Conservation (phyloP, 75 land plant species). For the Azolla pinnata region DNA sequence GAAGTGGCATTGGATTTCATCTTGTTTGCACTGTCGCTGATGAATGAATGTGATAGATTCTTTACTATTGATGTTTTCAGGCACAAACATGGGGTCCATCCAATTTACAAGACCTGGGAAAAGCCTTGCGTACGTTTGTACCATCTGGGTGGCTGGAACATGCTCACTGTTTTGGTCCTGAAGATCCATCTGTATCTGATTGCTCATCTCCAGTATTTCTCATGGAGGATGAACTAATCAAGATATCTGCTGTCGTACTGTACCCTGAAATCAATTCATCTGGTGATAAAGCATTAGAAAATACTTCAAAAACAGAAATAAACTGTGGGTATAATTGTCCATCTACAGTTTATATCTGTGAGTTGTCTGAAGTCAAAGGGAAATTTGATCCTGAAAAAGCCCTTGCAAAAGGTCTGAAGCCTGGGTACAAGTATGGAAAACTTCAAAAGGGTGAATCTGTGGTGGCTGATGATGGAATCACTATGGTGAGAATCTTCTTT, state of each 20-base stretch:
- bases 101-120: conserved; percentile 58
- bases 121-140: conserved; percentile 77
- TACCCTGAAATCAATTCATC: conserved; percentile 19
- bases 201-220: conserved; percentile 38
- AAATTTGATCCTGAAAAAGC: conserved; percentile 91
- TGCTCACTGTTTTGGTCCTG: conserved; percentile 69
- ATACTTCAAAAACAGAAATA: background rate
- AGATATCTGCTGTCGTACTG: conserved; percentile 76
- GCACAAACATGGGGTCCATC: conserved; percentile 97
- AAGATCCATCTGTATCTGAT: conserved; percentile 16
- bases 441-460: conserved; percentile 82
- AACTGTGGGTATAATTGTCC: too few species aligned
- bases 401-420: conserved; percentile 47
- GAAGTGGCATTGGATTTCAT: too few species aligned
- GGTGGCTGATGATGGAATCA: conserved; percentile 41
- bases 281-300: too few species aligned
- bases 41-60: too few species aligned
- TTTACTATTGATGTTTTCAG: too few species aligned
- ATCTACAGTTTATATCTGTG: conserved; percentile 83
- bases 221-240: conserved; percentile 69
- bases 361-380: conserved; percentile 83
- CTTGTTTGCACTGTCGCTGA: too few species aligned
- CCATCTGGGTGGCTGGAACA: conserved; percentile 82
- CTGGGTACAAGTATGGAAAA: conserved; percentile 79
- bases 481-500: conserved; percentile 50